Evolutionary conservation across 352 stramenopile genomes (phyloP), one percentile per base, ranked within the genome.

Genomic region (Phytopythium ostracodes): DNA sequence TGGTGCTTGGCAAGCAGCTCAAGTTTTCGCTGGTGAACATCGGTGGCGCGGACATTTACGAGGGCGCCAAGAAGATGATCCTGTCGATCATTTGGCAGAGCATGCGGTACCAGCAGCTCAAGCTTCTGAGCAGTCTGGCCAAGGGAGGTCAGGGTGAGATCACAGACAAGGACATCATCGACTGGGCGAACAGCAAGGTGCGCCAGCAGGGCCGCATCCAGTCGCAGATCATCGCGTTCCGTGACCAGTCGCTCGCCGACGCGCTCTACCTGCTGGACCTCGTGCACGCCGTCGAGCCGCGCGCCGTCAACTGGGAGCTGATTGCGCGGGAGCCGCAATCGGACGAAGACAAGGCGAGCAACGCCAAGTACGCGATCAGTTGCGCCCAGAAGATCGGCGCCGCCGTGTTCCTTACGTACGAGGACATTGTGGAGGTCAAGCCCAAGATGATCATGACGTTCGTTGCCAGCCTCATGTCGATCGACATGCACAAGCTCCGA

Each of bases 381-480:
- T 94, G 92, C 60, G 91, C 91, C 38, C 86, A 96, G 57, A 97
- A 97, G 77, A 96, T 98, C 50, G 91, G 91, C 22, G 92, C 91
- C 12, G 78, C 78, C 18, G 88, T 98, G n/a, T 98, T 98, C 67
- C 65, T 97, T 12, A 96, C 89, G 43, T 96, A 91, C 64, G 92
- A 98, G 67, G 92, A 98, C 66, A 98, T 98, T 64, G 86, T 97
- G 36, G 89, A 97, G 70, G 91, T 97, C 60, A 96, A 96, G 76
- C 83, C 82, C 40, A 96, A 96, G 81, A 96, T 97, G 89, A 94
- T 97, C 66, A 91, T 96, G 79, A 93, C 83, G 11, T 94, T 92
- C 58, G 82, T 96, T 18, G 89, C 89, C 18, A 89, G 82, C 55
- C 75, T 97, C 59, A 93, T 93, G 86, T 75, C 80, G 49, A 66